Conservation (phyloP, 140 eudicot species). For the Erigeron philadelphicus region DNA sequence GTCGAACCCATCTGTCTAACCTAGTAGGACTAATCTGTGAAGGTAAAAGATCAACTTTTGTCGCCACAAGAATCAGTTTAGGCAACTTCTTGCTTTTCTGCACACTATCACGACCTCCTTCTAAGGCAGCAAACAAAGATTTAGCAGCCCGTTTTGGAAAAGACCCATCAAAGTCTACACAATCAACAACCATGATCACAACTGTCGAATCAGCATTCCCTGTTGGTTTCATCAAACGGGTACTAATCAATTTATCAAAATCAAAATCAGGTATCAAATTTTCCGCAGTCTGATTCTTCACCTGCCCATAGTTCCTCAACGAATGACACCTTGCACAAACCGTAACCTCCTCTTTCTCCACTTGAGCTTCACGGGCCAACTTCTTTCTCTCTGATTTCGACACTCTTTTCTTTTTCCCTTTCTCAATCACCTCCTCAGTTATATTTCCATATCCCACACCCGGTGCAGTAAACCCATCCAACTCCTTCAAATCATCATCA, state of each 20-base stretch:
- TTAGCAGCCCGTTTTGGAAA: conserved; percentile 90
- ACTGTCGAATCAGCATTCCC: conserved; percentile 81
- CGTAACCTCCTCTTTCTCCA: conserved; percentile 65
- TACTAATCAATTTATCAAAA: conserved; percentile 68
- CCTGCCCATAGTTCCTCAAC: conserved; percentile 78
- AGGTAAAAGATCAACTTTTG: conserved; percentile 90
- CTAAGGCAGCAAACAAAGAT: conserved; percentile 68
- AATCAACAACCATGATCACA: conserved; percentile 92
- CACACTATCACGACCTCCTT: conserved; percentile 40
- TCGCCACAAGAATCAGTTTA: conserved; percentile 83
- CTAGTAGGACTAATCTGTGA: conserved; percentile 93
- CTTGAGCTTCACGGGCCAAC: conserved; percentile 58
- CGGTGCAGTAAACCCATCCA: conserved; percentile 67
- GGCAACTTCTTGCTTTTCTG: conserved; percentile 61
- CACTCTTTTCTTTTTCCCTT: conserved; percentile 47
- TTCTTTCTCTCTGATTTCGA: conserved; percentile 78
- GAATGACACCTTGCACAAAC: conserved; percentile 98
- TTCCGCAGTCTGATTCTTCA: conserved; percentile 80
- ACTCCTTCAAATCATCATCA: conserved; percentile 51
- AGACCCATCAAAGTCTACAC: conserved; percentile 96
- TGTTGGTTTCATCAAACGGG: conserved; percentile 76
- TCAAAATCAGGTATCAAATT: conserved; percentile 94
- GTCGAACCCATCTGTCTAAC: conserved; percentile 89
- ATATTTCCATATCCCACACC: conserved; percentile 84
- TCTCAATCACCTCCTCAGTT: conserved; percentile 62